These are phyloP conservation scores for Dioscorea alata DNA, from an alignment of 106 monocot genomes.

Conservation along the genomic window DNA sequence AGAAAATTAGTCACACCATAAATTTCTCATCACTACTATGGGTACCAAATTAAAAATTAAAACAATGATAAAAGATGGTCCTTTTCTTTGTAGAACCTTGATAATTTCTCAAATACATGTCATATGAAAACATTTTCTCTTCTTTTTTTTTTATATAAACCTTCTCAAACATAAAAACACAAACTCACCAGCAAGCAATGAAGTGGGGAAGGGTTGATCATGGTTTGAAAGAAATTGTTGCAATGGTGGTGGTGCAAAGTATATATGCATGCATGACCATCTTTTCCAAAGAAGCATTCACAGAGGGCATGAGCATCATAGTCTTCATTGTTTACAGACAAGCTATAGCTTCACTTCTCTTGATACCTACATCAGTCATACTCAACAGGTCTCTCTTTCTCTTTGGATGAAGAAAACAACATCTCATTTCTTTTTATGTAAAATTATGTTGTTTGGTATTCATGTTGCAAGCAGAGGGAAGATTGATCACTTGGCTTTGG, in stretches of 20 bases:
- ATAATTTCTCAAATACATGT: too few species aligned
- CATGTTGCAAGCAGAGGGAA: not conserved
- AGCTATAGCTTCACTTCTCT: conserved; percentile 21
- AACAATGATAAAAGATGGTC: too few species aligned
- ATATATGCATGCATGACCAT: conserved; percentile 32
- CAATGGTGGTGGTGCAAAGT: conserved; percentile 41
- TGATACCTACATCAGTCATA: conserved; percentile 17
- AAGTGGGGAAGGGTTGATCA: not conserved
- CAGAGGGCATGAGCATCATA: conserved; percentile 29
- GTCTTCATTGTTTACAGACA: conserved; percentile 48
- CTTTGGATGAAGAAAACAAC: not conserved
- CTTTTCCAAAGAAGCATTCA: conserved; percentile 24
- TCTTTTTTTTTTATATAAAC: too few species aligned
- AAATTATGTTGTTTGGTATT: too few species aligned
- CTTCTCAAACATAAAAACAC: too few species aligned
- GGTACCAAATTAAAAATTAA: too few species aligned
- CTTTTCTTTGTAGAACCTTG: too few species aligned
- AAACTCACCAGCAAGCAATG: too few species aligned
- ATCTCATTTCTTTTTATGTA: not conserved
- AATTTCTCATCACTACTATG: too few species aligned
- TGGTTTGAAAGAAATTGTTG: conserved; percentile 21
- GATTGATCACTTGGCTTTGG: not conserved
- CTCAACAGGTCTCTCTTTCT: conserved; percentile 5
- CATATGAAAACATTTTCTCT: too few species aligned
- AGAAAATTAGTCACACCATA: too few species aligned